Conservation (phyloP, 129 eudicot genomes). For the Deinandra increscens region DNA sequence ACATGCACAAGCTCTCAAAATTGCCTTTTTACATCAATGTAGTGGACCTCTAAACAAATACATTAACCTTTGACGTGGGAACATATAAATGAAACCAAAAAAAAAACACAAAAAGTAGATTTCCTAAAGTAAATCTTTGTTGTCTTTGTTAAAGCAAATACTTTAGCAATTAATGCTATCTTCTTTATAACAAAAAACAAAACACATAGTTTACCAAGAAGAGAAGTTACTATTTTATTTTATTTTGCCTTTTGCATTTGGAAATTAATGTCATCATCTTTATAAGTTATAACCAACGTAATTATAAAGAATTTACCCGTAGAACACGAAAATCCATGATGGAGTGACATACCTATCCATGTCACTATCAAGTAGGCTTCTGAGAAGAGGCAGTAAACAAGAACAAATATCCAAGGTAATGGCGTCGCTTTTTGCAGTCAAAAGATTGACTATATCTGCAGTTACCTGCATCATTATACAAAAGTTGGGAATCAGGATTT, state of each 20-base stretch:
- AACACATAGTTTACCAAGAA: background rate
- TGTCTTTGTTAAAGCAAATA: background rate
- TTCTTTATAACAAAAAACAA: background rate
- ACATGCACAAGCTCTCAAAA: background rate
- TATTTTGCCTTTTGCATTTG: background rate
- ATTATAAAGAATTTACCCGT: background rate
- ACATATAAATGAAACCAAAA: background rate
- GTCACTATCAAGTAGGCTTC: slow-evolving; percentile 71
- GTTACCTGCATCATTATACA: slow-evolving; percentile 52
- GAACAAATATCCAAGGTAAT: slow-evolving; percentile 87
- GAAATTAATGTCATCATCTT: background rate
- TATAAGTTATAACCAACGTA: background rate
- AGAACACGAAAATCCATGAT: background rate
- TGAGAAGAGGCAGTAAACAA: slow-evolving; percentile 72
- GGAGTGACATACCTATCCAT: slow-evolving; percentile 61
- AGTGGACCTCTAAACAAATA: background rate
- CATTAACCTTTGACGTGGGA: background rate
- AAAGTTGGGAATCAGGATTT: slow-evolving; percentile 2
- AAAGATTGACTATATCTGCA: slow-evolving; percentile 67
- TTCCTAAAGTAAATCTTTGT: background rate
- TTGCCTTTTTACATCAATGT: background rate
- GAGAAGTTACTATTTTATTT: background rate
- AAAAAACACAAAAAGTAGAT: background rate
- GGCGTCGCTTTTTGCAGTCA: slow-evolving; percentile 67
- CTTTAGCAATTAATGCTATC: background rate